Conservation (phyloP, 225 moss, liverwort and hornwort genomes). For the Straminergon stramineum region DNA sequence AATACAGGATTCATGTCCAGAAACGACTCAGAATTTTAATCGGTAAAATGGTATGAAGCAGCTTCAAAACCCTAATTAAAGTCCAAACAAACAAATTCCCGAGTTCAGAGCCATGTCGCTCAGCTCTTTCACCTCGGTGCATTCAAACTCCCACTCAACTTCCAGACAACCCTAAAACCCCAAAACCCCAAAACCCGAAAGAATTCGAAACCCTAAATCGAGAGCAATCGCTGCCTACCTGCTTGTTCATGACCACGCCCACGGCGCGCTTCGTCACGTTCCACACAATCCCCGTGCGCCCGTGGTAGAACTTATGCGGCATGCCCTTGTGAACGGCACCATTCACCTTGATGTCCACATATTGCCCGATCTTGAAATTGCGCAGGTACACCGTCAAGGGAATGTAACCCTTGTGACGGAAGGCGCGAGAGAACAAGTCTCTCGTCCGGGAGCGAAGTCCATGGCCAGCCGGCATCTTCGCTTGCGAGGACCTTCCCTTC, state of each 20-base stretch:
- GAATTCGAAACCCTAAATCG: not conserved
- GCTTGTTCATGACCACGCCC: slow-evolving; percentile 56
- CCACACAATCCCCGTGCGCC: slow-evolving; percentile 45
- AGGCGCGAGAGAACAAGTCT: slow-evolving; percentile 52
- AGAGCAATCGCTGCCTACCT: not conserved
- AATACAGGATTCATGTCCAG: not conserved
- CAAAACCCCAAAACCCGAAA: not conserved
- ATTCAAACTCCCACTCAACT: not conserved
- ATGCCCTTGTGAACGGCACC: slow-evolving; percentile 53
- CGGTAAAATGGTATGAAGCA: not conserved
- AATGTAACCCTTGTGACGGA: slow-evolving; percentile 51
- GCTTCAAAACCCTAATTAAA: not conserved
- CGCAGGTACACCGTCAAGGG: slow-evolving; percentile 44
- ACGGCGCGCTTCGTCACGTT: slow-evolving; percentile 52
- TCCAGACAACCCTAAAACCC: not conserved
- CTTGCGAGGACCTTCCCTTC: not conserved
- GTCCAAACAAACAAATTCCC: not conserved
- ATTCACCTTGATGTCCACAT: slow-evolving; percentile 60
- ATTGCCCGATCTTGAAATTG: slow-evolving; percentile 49
- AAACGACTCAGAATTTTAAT: not conserved
- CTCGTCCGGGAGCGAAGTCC: slow-evolving; percentile 46
- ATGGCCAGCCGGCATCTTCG: slow-evolving; percentile 45
- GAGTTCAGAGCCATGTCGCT: not conserved
- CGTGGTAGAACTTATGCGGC: slow-evolving; percentile 59
- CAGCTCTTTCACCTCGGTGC: not conserved